These are phyloP conservation scores for Apiospora hydei DNA, from an alignment of 2,329 filamentous ascomycete genomes.

Conservation along the genomic window DNA sequence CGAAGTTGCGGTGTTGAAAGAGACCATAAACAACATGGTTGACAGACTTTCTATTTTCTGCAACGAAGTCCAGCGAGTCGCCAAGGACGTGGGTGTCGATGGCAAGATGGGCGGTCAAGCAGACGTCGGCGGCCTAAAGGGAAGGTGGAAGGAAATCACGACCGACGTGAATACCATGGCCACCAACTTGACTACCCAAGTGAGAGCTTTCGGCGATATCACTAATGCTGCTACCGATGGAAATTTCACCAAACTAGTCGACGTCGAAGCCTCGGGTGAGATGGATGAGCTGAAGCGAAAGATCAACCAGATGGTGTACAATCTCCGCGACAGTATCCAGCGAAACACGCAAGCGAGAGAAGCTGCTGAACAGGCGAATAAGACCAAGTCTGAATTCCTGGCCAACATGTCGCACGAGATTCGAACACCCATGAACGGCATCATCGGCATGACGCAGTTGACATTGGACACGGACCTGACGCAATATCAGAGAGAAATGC, in stretches of 20 bases:
- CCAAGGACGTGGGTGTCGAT: slow-evolving; percentile 95
- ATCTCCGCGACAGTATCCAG: slow-evolving; percentile 93
- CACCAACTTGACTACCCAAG: slow-evolving; percentile 84
- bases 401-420: slow-evolving; percentile 99
- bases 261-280: slow-evolving; percentile 95
- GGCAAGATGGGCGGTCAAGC: slow-evolving; percentile 99
- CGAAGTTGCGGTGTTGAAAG: slow-evolving; percentile 91
- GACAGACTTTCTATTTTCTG: slow-evolving; percentile 94
- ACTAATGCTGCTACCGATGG: slow-evolving; percentile 97
- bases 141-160: slow-evolving; percentile 98
- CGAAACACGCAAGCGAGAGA: slow-evolving; percentile 95
- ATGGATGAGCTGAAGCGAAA: slow-evolving; percentile 99
- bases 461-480: slow-evolving; percentile 95
- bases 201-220: slow-evolving; percentile 96
- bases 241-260: slow-evolving; percentile 96
- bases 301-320: slow-evolving; percentile 99
- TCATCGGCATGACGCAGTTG: slow-evolving; percentile 97
- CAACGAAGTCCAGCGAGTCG: slow-evolving; percentile 92
- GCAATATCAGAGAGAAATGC: slow-evolving; percentile 95
- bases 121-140: slow-evolving; percentile 89
- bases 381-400: slow-evolving; percentile 97
- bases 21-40: slow-evolving; percentile 99
- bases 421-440: slow-evolving; percentile 95
- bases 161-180: slow-evolving; percentile 96
- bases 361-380: slow-evolving; percentile 94